Base-by-base conservation (phyloP, 2,329 filamentous ascomycete species). In the Aureobasidium sp. region DNA sequence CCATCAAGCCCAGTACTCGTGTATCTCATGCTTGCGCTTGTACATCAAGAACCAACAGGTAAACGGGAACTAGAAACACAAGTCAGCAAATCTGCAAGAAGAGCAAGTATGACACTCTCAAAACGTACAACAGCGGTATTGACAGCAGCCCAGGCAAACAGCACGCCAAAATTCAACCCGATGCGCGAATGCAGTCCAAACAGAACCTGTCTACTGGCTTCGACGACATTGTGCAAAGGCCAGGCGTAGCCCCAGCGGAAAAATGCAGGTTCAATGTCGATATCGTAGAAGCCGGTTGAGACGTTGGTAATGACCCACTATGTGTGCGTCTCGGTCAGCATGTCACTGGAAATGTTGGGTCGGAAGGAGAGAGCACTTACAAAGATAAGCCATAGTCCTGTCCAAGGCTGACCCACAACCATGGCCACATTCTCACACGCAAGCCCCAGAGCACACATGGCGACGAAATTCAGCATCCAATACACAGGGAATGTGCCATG, bases 401-500 rank as follows among this genome's bases (percentile, higher is more conserved):
- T 80, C 83, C 83, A 87, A 0, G 82, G 84, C 65, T 80, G 75
- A 0, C 82, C 83, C 4, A 87, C 73, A 1, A 86, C 66, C 80
- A 85, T 86, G 0, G 81, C 81, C 29, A 84, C 79, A 65, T 87
- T 87, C 71, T 87, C 84, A 66, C 82, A 85, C 0, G 84, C 82
- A 2, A 87, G 70, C 0, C 84, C 84, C 1, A 87, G 67, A 0
- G 84, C 83, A 9, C 77, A 74, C 84, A 87, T 87, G 9, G 84
- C 84, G 0, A 81, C 72, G 68, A 78, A 84, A 60, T 84, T 84
- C 25, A 84, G 64, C 64, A 68, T 66, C 68, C 68, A 70, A 66
- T 85, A 87, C 0, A 86, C 81, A 0, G 79, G 68, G 61, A 87
- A 87, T 0, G 80, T 83, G 10, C 75, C 83, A 15, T 76, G 74